phyloP scores from a whole-genome alignment of 108 stramenopile genomes.

The Fistulifera pelliculosa region DNA sequence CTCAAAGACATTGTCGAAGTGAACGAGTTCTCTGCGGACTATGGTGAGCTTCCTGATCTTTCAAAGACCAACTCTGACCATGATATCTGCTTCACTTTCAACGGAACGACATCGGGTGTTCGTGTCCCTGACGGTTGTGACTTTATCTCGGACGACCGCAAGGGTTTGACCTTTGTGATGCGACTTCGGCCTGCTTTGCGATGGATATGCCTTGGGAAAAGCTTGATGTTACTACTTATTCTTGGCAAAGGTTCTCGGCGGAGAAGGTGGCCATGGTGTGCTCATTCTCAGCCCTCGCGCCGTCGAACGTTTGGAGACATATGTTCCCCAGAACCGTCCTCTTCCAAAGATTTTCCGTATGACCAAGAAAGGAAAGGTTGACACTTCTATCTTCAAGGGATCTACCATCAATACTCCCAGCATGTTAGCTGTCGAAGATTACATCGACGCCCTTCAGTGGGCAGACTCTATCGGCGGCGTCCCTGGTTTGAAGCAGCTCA shows the following conservation, averaged over 20 bases:
- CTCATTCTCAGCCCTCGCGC: slow-evolving; percentile 94
- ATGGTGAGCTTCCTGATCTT: slow-evolving; percentile 94
- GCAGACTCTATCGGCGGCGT: slow-evolving; percentile 90
- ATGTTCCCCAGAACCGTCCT: slow-evolving; percentile 90
- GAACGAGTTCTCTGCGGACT: slow-evolving; percentile 88
- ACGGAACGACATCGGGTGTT: slow-evolving; percentile 98
- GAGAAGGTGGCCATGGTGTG: slow-evolving; percentile 98
- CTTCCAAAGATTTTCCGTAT: slow-evolving; percentile 99
- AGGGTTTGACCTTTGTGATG: slow-evolving; percentile 96
- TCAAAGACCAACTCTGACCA: slow-evolving; percentile 77
- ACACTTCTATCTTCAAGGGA: slow-evolving; percentile 91
- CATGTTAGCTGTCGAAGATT: slow-evolving; percentile 99
- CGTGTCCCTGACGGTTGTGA: slow-evolving; percentile 92
- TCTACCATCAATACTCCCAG: slow-evolving; percentile 99
- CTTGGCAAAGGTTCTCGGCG: slow-evolving; percentile 99
- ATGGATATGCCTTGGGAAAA: slow-evolving; percentile 99
- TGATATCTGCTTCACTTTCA: slow-evolving; percentile 98
- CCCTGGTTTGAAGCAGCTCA: slow-evolving; percentile 84
- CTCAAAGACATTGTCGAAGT: slow-evolving; percentile 76
- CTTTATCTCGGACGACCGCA: slow-evolving; percentile 87
- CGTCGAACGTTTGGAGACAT: slow-evolving; percentile 95
- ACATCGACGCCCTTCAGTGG: slow-evolving; percentile 98
- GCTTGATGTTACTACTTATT: slow-evolving; percentile 98
- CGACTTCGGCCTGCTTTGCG: slow-evolving; percentile 97
- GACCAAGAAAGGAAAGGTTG: slow-evolving; percentile 96